Percentiles rank a stretch among this genome's conserved stretches.
These are phyloP conservation scores for Macrophomina phaseolina DNA, from an alignment of 2,329 filamentous ascomycete genomes.

Conservation along the genomic window DNA sequence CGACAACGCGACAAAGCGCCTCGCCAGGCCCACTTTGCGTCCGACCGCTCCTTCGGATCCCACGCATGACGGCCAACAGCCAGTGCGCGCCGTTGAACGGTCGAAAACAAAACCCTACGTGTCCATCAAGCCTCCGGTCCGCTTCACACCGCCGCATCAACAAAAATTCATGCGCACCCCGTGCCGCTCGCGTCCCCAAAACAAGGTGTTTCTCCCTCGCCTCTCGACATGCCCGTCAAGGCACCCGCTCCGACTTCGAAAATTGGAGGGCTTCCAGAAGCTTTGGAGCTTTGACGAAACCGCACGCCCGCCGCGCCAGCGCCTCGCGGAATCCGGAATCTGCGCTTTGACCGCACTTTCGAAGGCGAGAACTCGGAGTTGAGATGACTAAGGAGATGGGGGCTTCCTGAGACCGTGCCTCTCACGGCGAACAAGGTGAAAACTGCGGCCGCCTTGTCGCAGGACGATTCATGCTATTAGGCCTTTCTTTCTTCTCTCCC, in stretches of 20 bases:
- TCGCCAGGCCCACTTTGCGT: conserved; percentile 17
- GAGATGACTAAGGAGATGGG: conserved; percentile 1
- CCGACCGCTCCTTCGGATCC: conserved; percentile 25
- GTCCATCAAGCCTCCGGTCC: conserved; percentile 6
- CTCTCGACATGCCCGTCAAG: background rate
- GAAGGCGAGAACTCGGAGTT: conserved; percentile 19
- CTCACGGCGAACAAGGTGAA: background rate
- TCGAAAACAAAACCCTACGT: conserved; percentile 13
- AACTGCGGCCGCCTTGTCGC: background rate
- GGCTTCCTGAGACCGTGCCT: background rate
- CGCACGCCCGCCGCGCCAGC: conserved; percentile 17
- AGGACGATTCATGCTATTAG: background rate
- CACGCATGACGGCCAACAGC: conserved; percentile 23
- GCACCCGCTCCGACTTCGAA: background rate
- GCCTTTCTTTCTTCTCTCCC: background rate
- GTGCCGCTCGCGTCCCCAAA: conserved; percentile 1
- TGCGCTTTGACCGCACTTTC: conserved; percentile 23
- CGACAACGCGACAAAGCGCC: conserved; percentile 23
- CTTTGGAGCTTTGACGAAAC: conserved; percentile 16
- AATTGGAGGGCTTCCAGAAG: conserved; percentile 21
- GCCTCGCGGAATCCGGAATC: conserved; percentile 20
- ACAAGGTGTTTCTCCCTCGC: conserved; percentile 2
- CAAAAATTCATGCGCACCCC: conserved; percentile 21
- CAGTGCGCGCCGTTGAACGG: conserved; percentile 21
- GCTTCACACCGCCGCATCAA: conserved; percentile 15